phyloP scores from a whole-genome alignment of 441 rosid genomes.

The Erodium moschatum region DNA sequence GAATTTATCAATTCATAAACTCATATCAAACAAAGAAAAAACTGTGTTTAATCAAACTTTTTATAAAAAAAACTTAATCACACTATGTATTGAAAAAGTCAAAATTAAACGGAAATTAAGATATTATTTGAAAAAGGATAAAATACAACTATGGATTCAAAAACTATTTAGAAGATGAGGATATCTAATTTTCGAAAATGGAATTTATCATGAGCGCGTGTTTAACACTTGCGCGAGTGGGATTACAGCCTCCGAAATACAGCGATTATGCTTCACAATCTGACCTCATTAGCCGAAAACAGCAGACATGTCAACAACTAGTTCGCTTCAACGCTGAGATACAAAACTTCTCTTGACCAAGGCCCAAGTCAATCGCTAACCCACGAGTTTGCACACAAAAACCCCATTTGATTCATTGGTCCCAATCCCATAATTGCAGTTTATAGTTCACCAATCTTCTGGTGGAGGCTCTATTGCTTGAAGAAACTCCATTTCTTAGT shows the following conservation, averaged over 20 bases:
- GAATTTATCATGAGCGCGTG: neutral
- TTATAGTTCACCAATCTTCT: constrained; percentile 19
- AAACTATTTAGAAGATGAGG: no score
- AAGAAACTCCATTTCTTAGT: constrained; percentile 20
- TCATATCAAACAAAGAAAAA: no score
- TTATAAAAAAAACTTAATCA: no score
- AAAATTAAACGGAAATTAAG: no score
- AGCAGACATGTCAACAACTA: neutral
- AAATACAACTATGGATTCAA: no score
- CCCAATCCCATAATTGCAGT: neutral
- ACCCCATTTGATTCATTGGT: neutral
- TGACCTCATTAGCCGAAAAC: neutral
- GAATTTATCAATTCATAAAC: no score
- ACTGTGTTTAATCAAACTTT: no score
- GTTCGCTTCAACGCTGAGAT: neutral
- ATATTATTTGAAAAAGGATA: no score
- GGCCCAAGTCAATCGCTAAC: no score
- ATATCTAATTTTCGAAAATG: neutral
- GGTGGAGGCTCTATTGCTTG: constrained; percentile 17
- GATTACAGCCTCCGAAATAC: neutral
- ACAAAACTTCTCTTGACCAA: neutral
- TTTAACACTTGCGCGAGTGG: neutral
- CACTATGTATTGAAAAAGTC: no score
- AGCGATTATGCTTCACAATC: neutral
- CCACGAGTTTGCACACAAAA: no score